Conservation (phyloP, 768 basidiomycete genomes). For the Gloeostereum incarnatum region DNA sequence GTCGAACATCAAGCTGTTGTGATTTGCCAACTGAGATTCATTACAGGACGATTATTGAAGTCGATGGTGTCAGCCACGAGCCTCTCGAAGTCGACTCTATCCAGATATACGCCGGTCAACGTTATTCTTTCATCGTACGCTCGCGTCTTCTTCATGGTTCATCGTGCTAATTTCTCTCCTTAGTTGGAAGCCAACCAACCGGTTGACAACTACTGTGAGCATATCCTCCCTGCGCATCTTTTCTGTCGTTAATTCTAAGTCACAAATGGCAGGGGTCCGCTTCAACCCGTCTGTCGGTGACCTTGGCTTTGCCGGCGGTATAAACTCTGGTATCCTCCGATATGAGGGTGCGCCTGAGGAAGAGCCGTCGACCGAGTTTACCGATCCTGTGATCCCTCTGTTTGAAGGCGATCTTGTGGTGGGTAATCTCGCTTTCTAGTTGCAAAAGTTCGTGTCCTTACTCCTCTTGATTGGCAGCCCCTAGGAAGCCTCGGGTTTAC, state of each 20-base stretch:
- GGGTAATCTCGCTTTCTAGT: background rate
- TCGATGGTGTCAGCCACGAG: constrained; percentile 21
- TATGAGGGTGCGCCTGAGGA: constrained; percentile 22
- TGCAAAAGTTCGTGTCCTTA: background rate
- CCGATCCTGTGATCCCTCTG: constrained; percentile 6
- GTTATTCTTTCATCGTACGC: constrained; percentile 33
- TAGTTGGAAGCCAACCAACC: no score
- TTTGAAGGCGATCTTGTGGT: constrained; percentile 6
- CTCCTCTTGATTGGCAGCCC: background rate
- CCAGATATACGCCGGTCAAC: constrained; percentile 27
- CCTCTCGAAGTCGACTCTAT: constrained; percentile 28
- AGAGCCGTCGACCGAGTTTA: constrained; percentile 22
- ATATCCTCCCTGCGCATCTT: no score
- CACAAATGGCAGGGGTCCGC: constrained; percentile 27
- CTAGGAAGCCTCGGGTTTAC: background rate
- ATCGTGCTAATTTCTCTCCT: no score
- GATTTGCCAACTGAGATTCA: no score
- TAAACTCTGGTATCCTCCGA: constrained; percentile 28
- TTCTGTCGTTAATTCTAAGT: no score
- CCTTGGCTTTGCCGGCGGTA: constrained; percentile 17
- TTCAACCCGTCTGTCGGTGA: constrained; percentile 18
- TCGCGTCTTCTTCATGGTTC: no score
- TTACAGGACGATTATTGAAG: constrained; percentile 22
- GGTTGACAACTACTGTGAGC: no score
- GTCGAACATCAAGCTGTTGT: background rate